Evolutionary conservation across 306 rosid genomes (phyloP).

Genomic region (Alnus glutinosa): DNA sequence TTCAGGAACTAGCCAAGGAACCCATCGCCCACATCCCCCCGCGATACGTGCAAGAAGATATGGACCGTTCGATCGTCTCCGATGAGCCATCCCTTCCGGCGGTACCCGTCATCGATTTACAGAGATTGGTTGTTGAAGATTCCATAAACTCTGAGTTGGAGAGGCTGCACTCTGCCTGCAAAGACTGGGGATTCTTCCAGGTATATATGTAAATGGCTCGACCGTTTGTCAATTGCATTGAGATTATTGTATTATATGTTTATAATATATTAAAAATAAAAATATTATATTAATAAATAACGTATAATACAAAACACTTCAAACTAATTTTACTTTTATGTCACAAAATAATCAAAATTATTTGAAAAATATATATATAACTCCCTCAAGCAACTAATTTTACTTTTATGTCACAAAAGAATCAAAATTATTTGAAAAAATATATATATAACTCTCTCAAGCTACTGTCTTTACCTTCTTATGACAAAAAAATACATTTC

Average conservation of each 20-base stretch:
- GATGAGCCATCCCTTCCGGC: background rate
- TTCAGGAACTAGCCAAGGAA: conserved; percentile 31
- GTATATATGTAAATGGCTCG: background rate
- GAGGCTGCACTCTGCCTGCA: conserved; percentile 27
- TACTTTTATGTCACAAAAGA: too few relatives aligned
- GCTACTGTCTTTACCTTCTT: too few relatives aligned
- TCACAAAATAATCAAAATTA: too few relatives aligned
- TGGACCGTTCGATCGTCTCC: conserved; percentile 4
- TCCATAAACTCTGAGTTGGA: conserved; percentile 22
- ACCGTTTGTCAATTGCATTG: fast-evolving
- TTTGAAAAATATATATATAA: too few relatives aligned
- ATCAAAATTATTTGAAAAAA: too few relatives aligned
- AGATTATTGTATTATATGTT: fast-evolving
- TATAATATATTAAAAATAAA: too few relatives aligned
- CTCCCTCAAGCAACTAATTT: too few relatives aligned
- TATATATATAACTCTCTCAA: too few relatives aligned
- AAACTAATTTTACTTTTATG: too few relatives aligned
- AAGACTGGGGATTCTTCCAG: conserved; percentile 43
- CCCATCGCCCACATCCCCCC: conserved; percentile 21
- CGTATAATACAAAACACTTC: too few relatives aligned
- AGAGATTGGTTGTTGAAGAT: conserved; percentile 4
- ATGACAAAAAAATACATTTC: too few relatives aligned
- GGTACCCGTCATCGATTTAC: conserved; percentile 33
- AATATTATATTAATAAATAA: too few relatives aligned
- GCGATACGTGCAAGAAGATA: conserved; percentile 10